Conservation (phyloP, 2,329 filamentous ascomycete genomes). For the Alternaria infectoria region DNA sequence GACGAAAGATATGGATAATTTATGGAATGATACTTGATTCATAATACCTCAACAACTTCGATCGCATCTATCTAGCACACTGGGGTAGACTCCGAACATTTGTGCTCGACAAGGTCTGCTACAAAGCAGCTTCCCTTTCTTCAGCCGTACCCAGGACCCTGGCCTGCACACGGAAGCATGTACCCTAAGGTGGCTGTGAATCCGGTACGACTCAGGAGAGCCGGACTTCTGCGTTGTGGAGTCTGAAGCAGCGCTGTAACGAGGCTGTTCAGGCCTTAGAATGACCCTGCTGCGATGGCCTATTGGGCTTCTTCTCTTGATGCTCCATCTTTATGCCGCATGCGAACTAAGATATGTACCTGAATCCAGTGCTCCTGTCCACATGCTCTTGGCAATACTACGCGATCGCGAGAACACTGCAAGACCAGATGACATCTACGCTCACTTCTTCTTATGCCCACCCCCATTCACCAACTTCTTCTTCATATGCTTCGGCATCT, state of each 20-base stretch:
- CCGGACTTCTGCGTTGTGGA: background rate
- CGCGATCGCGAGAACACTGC: background rate
- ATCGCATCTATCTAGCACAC: background rate
- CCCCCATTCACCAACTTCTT: conserved; percentile 77
- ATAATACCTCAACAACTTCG: background rate
- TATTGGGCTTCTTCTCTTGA: background rate
- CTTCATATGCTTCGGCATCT: conserved; percentile 96
- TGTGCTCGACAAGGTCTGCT: too few species aligned
- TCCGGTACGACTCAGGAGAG: background rate
- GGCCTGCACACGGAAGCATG: too few species aligned
- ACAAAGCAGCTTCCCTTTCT: background rate
- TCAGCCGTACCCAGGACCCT: background rate
- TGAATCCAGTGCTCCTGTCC: too few species aligned
- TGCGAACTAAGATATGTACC: background rate
- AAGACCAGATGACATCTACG: background rate
- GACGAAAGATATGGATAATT: background rate
- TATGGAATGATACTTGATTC: background rate
- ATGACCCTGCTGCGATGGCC: background rate
- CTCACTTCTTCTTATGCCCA: conserved; percentile 64
- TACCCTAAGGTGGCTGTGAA: background rate
- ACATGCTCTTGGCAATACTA: too few species aligned
- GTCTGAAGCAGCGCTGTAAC: too few species aligned
- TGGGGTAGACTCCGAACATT: too few species aligned
- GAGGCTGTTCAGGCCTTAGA: too few species aligned
- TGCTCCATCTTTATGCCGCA: background rate